These are phyloP conservation scores for Hyphopichia wangnamkhiaoensis DNA, from an alignment of 1,139 yeast genomes.

Conservation along the genomic window DNA sequence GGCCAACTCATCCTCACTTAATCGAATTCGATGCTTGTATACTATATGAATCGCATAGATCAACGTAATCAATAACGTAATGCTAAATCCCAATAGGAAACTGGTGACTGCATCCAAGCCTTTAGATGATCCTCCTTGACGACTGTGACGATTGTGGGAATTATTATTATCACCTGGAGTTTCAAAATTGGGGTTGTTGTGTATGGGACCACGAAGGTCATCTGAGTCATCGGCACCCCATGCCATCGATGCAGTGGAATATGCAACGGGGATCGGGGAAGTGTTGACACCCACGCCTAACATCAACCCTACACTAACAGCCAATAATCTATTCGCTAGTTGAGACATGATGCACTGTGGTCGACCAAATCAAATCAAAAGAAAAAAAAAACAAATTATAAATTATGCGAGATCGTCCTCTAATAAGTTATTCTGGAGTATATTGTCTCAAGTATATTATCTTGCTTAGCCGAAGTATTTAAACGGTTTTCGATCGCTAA, in stretches of 20 bases:
- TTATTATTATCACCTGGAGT: not conserved
- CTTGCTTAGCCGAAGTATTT: no score
- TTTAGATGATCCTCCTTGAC: no score
- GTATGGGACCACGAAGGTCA: not conserved
- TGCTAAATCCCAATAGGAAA: not conserved
- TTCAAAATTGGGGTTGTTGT: not conserved
- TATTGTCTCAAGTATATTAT: no score
- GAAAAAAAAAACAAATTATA: no score
- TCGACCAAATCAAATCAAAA: no score
- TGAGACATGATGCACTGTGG: no score
- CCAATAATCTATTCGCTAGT: no score
- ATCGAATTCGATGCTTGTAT: not conserved
- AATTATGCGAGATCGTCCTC: no score
- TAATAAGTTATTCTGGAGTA: no score
- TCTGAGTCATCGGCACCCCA: not conserved
- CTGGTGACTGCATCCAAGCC: not conserved
- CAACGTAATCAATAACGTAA: not conserved
- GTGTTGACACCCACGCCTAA: not conserved
- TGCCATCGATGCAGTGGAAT: not conserved
- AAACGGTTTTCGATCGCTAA: no score
- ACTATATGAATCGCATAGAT: not conserved
- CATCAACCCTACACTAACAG: no score
- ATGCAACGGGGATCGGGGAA: not conserved
- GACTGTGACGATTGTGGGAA: not conserved
- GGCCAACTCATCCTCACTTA: constrained; percentile 52